phyloP scores from a whole-genome alignment of 2,329 filamentous ascomycete genomes.

The Trichoderma asperellum region DNA sequence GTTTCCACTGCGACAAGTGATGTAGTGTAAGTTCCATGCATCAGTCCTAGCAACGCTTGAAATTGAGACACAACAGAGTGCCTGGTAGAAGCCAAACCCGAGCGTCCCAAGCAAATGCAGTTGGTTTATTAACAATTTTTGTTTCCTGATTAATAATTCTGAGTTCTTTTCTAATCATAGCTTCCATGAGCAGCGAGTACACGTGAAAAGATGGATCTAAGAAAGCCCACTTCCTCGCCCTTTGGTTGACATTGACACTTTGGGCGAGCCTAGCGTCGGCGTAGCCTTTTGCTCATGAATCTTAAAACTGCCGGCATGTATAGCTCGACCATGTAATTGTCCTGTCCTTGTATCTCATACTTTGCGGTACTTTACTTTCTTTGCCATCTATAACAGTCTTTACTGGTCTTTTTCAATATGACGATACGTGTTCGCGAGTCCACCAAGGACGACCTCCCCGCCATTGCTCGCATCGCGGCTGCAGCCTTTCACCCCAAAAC shows the following conservation, averaged over 20 bases:
- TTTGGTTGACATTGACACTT: conserved; percentile 26
- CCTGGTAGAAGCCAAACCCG: not conserved
- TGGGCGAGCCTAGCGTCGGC: conserved; percentile 12
- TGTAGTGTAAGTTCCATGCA: not conserved
- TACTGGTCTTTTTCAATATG: conserved; percentile 31
- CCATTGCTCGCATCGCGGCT: conserved; percentile 35
- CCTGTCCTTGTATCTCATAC: not conserved
- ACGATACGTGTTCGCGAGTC: conserved; percentile 35
- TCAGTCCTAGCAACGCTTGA: not conserved
- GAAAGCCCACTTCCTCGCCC: conserved; percentile 16
- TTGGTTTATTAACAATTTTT: not conserved
- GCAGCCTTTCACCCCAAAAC: conserved; percentile 34
- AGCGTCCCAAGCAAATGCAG: not conserved
- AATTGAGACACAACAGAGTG: not conserved
- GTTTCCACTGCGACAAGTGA: not conserved
- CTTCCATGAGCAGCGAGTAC: no score
- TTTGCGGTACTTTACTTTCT: not conserved
- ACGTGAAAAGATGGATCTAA: not conserved
- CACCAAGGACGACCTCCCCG: conserved; percentile 34
- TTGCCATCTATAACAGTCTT: not conserved
- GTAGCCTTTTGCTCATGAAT: not conserved
- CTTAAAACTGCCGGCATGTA: not conserved
- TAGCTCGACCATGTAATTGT: not conserved
- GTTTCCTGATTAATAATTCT: not conserved
- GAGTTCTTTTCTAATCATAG: not conserved